phyloP scores from a whole-genome alignment of 2,329 filamentous ascomycete genomes.

The Claviceps sp. region DNA sequence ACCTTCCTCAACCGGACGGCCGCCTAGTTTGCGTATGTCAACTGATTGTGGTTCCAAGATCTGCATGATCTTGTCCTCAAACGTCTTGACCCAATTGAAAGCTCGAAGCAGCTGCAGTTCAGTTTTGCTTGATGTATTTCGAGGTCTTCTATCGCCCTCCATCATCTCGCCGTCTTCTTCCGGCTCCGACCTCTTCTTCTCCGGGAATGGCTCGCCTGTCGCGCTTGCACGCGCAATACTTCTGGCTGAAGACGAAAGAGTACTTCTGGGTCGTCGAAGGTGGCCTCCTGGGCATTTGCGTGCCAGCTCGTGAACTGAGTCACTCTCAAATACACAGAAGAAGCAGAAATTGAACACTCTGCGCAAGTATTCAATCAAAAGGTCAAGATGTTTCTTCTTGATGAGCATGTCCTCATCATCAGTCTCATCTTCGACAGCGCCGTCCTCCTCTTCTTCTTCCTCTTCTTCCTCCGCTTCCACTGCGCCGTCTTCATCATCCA shows the following conservation, averaged over 20 bases:
- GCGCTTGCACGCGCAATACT: slow-evolving; percentile 77
- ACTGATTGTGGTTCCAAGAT: slow-evolving; percentile 81
- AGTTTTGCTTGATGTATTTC: slow-evolving; percentile 56
- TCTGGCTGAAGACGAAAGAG: slow-evolving; percentile 70
- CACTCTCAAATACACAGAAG: slow-evolving; percentile 97
- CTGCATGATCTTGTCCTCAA: slow-evolving; percentile 90
- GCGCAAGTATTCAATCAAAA: slow-evolving; percentile 91
- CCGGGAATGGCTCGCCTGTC: slow-evolving; percentile 67
- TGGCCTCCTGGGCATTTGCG: slow-evolving; percentile 97
- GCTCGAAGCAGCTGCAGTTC: slow-evolving; percentile 89
- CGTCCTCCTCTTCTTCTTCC: slow-evolving; percentile 73
- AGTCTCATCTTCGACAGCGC: slow-evolving; percentile 68
- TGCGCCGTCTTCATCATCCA: slow-evolving; percentile 52
- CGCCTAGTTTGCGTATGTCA: slow-evolving; percentile 82
- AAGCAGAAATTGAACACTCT: slow-evolving; percentile 98
- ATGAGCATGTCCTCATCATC: slow-evolving; percentile 81
- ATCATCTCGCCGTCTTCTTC: slow-evolving; percentile 40
- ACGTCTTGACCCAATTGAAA: slow-evolving; percentile 98
- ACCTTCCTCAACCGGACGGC: slow-evolving; percentile 73
- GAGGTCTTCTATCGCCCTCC: slow-evolving; percentile 57
- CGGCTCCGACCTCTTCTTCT: slow-evolving; percentile 61
- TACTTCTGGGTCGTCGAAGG: slow-evolving; percentile 77
- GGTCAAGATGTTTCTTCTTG: slow-evolving; percentile 94
- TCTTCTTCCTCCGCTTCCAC: slow-evolving; percentile 51
- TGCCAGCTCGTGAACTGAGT: slow-evolving; percentile 89